Evolutionary conservation across 2,329 filamentous ascomycete genomes (phyloP), one percentile per base, ranked within the genome.

Genomic region (Didymella sp.): DNA sequence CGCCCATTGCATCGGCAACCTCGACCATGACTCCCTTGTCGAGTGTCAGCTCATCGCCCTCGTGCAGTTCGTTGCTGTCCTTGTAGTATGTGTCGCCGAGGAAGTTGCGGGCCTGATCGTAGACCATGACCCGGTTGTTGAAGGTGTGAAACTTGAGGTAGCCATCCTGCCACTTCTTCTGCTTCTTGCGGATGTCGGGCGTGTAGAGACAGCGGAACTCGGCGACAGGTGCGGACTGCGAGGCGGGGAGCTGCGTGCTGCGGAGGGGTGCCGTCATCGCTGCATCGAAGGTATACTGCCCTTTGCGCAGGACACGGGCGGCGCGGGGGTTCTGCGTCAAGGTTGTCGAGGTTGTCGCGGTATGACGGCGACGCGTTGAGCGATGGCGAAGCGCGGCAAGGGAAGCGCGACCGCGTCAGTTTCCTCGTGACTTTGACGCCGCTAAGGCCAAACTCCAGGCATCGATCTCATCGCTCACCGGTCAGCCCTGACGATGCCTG

Each of bases 141-240:
- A 96, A 96, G 0, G 90, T 89, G 72, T 97, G 93, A 63, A 89
- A 96, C 62, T 89, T 90, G 59, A 97, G 84, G 48, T 87, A 87
- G 31, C 94, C 93, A 87, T 97, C 93, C 70, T 96, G 91, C 93
- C 93, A 97, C 59, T 91, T 83, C 74, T 97, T 97, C 66, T 91
- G 88, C 78, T 97, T 97, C 53, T 91, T 87, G 48, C 87, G 87
- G 38, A 96, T 75, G 72, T 97, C 93, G 72, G 91, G 87, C 2
- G 92, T 96, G 76, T 91, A 97, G 4, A 97, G 86, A 74, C 93
- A 97, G 60, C 86, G 84, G 75, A 89, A 96, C 70, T 96, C 92
- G 70, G 90, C 81, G 35, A 97, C 92, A 0, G 85, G 82, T 2
- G 92, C 91, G 19, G 87, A 89, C 66, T 87, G 84, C 13, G 83